phyloP scores from a whole-genome alignment of 2,329 filamentous ascomycete species.

The Diaporthe sp. region DNA sequence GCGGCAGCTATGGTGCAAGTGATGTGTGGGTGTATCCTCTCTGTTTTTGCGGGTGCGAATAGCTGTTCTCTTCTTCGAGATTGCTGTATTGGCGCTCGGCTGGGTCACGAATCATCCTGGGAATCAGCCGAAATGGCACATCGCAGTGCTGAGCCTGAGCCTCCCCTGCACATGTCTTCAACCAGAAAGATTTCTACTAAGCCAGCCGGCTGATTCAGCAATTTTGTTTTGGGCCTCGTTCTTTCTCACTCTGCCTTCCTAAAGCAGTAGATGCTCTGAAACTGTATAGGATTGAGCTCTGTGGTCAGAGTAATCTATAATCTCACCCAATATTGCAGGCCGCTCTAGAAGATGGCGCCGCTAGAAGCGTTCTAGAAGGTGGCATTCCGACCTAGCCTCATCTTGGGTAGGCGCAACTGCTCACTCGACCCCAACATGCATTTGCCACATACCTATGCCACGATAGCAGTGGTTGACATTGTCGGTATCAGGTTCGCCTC shows the following conservation, averaged over 20 bases:
- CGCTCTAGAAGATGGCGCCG: neutral
- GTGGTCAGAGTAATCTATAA: neutral
- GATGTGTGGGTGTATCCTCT: too few species aligned
- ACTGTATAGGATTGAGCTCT: neutral
- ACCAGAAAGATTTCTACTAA: too few species aligned
- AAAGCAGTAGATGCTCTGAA: neutral
- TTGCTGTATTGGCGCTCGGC: neutral
- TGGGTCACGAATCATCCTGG: neutral
- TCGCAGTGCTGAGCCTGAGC: too few species aligned
- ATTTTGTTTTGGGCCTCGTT: too few species aligned
- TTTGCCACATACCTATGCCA: neutral
- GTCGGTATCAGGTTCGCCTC: neutral
- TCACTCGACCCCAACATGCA: neutral
- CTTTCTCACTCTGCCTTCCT: constrained; percentile 10
- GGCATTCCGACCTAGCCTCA: constrained; percentile 14
- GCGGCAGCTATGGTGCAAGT: too few species aligned
- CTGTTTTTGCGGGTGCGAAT: too few species aligned
- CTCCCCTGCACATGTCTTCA: neutral
- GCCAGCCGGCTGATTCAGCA: neutral
- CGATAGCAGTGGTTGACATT: neutral
- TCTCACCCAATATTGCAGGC: neutral
- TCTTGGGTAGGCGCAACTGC: neutral
- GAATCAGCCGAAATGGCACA: neutral
- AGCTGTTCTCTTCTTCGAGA: neutral
- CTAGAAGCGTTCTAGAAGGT: constrained; percentile 36